Percentiles rank a stretch among this genome's conserved stretches.
These are phyloP conservation scores for Suillus tomentosus DNA, from an alignment of 768 basidiomycete genomes.

Conservation along the genomic window DNA sequence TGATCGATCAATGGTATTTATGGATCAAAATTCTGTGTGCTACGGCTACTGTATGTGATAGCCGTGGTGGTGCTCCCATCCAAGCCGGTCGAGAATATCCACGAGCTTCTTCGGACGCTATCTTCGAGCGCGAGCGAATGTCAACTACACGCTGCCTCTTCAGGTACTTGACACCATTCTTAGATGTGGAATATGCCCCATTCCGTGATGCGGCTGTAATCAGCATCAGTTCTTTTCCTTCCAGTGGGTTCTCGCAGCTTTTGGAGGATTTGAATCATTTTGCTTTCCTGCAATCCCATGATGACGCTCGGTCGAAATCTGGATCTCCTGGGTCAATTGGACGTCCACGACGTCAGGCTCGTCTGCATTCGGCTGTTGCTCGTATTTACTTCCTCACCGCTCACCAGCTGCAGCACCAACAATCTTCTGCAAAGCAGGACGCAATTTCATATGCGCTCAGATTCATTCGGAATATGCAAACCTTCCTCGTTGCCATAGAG, in stretches of 20 bases:
- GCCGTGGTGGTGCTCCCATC: constrained; percentile 56
- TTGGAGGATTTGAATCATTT: constrained; percentile 83
- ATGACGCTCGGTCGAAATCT: constrained; percentile 57
- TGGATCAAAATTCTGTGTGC: constrained; percentile 87
- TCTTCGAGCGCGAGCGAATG: constrained; percentile 79
- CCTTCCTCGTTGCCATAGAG: constrained; percentile 71
- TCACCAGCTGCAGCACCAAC: constrained; percentile 69
- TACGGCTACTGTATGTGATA: constrained; percentile 71
- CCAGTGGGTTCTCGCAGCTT: constrained; percentile 73
- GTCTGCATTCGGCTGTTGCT: constrained; percentile 82
- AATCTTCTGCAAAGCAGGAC: constrained; percentile 66
- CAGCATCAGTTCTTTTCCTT: constrained; percentile 86
- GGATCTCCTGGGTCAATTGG: constrained; percentile 46
- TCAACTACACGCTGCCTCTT: constrained; percentile 83
- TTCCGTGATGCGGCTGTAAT: constrained; percentile 88
- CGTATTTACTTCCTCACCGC: constrained; percentile 89
- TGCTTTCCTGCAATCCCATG: constrained; percentile 81
- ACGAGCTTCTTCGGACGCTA: constrained; percentile 70
- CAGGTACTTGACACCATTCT: constrained; percentile 81
- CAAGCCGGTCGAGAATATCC: constrained; percentile 64
- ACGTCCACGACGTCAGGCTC: constrained; percentile 71
- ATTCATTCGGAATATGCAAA: constrained; percentile 82
- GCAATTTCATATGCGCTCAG: constrained; percentile 80
- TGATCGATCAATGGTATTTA: constrained; percentile 78
- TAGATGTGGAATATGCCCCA: constrained; percentile 80